A percentile compares a stretch with the other conserved stretches of the same genome.
phyloP scores from a whole-genome alignment of 2,329 filamentous ascomycete species.

The Alternaria triticimaculans region DNA sequence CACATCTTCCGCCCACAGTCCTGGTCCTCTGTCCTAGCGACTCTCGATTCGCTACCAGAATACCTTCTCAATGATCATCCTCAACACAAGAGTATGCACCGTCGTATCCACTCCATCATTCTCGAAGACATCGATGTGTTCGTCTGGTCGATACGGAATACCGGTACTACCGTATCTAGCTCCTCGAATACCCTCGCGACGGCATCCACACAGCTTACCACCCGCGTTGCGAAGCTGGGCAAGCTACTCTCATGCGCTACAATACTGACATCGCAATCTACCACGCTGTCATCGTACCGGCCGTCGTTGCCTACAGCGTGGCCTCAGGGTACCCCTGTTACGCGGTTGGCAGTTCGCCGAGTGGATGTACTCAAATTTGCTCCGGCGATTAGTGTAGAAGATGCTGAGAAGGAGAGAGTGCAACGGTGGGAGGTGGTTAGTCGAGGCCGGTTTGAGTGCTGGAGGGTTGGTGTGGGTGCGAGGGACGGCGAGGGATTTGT shows the following conservation, averaged over 20 bases:
- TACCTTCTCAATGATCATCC: constrained; percentile 61
- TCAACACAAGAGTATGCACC: constrained; percentile 57
- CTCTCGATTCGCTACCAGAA: constrained; percentile 53
- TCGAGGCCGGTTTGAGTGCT: constrained; percentile 45
- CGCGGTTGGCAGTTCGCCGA: constrained; percentile 45
- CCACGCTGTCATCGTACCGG: constrained; percentile 12
- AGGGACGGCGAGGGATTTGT: constrained; percentile 31
- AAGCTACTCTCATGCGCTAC: constrained; percentile 17
- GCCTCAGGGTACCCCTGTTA: constrained; percentile 28
- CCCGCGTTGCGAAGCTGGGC: constrained; percentile 12
- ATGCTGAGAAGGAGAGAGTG: constrained; percentile 45
- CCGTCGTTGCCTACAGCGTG: constrained; percentile 39
- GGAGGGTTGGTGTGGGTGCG: constrained; percentile 29
- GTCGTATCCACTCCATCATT: constrained; percentile 58
- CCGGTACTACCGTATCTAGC: not conserved
- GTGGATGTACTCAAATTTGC: constrained; percentile 47
- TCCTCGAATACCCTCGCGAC: constrained; percentile 12
- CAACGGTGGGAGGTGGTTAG: constrained; percentile 47
- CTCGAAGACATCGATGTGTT: constrained; percentile 64
- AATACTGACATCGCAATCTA: constrained; percentile 23
- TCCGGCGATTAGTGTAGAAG: constrained; percentile 46
- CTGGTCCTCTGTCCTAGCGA: constrained; percentile 58
- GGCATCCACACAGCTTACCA: constrained; percentile 26
- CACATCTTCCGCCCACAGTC: constrained; percentile 65
- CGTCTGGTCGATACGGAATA: constrained; percentile 19